Evolutionary conservation across 2,329 filamentous ascomycete genomes (phyloP), one percentile per base, ranked within the genome.

Genomic region (Phialophora verrucosa): DNA sequence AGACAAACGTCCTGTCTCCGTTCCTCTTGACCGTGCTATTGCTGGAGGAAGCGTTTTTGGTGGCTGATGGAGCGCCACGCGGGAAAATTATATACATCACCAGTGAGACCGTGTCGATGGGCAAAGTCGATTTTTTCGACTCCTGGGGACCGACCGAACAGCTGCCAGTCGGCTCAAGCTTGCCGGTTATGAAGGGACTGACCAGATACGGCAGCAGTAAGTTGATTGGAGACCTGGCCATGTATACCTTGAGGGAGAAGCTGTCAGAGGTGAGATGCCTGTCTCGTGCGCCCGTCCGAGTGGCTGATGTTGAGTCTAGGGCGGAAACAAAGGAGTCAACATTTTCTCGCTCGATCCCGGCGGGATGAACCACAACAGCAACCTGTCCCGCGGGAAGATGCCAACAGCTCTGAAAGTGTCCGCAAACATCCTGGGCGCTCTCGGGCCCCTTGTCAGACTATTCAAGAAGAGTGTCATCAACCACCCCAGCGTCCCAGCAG

Each of bases 121-220:
- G 58, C 42, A 50, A 51, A 51, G 25, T 51, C 27, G 58, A 60
- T 29, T 60, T 60, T 44, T 60, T 60, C 29, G 38, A 51, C 44
- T 31, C 58, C 44, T 60, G 58, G 58, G 58, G 44, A 23, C 58
- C 58, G n/a, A 60, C 58, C 25, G 58, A 60, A 38, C 27, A 60
- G 58, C 51, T 31, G 25, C 58, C 58, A 1, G 4, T 51, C 7
- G 58, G 44, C n/a, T 60, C 58, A 17, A 20, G 27, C 25, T 51
- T 60, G 27, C 12, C 58, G 10, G 31, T 60, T 44, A 35, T 51
- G 38, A 27, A 60, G 35, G 58, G 58, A n/a, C 49, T 60, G 42
- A 60, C 58, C 12, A 60, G 58, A 35, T 60, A 60, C 14, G 58
- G 58, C 58, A 60, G 58, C 58, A 60, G 58, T 23, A 60, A 60